A percentile compares a stretch with the other conserved stretches of the same genome.
phyloP scores from a whole-genome alignment of 2,329 filamentous ascomycete genomes.

The Fusarium decemcellulare region DNA sequence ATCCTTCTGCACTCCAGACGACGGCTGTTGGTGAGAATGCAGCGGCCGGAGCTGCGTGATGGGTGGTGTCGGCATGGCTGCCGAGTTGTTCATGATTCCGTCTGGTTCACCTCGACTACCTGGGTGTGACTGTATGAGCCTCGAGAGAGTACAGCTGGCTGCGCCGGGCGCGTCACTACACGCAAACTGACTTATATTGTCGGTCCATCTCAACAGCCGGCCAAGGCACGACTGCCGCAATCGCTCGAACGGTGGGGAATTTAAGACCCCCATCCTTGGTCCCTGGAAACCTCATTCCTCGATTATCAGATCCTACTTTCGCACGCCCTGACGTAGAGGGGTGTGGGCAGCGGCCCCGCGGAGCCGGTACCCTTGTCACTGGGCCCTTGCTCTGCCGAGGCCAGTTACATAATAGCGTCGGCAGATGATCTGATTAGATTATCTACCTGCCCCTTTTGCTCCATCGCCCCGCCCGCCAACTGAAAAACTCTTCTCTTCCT shows the following conservation, averaged over 20 bases:
- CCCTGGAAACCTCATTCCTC: too few relatives aligned
- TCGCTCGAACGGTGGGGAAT: neutral
- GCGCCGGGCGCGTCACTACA: neutral
- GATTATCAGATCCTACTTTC: neutral
- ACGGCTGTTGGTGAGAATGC: neutral
- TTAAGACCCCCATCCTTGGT: neutral
- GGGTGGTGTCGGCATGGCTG: neutral
- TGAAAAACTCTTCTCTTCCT: too few relatives aligned
- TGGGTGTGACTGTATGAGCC: neutral
- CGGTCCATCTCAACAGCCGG: neutral
- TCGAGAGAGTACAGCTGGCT: neutral
- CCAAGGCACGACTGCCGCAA: neutral
- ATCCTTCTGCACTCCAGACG: too few relatives aligned
- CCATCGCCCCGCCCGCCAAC: neutral
- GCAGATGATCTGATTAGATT: constrained; percentile 6
- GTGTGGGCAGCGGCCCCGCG: neutral
- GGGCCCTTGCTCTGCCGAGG: neutral
- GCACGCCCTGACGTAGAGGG: neutral
- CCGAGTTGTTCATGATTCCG: constrained; percentile 12
- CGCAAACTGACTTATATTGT: neutral
- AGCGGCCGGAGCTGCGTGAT: constrained; percentile 35
- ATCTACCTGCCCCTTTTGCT: neutral
- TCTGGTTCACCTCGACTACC: constrained; percentile 1
- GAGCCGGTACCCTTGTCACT: neutral
- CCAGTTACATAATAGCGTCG: neutral